Evolutionary conservation across 768 basidiomycete genomes (phyloP).

Genomic region (Amanita subjunquillea): DNA sequence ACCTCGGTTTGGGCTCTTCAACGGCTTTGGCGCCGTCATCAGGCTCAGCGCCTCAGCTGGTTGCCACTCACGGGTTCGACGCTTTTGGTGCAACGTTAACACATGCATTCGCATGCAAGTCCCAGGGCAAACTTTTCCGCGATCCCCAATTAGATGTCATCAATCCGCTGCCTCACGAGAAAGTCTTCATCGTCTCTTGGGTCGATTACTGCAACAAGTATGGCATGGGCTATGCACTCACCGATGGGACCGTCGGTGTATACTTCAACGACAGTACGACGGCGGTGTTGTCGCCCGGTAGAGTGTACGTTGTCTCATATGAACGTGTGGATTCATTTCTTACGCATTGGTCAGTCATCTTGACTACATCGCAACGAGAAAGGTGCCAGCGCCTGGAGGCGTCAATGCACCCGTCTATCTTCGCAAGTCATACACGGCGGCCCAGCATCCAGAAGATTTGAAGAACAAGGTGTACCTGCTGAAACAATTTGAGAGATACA

Average conservation of each 20-base stretch:
- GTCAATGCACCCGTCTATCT: constrained; percentile 47
- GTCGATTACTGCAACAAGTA: constrained; percentile 99
- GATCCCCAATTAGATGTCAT: constrained; percentile 45
- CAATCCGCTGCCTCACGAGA: constrained; percentile 45
- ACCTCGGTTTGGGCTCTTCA: constrained; percentile 15
- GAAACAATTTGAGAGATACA: constrained; percentile 91
- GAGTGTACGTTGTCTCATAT: constrained; percentile 47
- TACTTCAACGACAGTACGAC: constrained; percentile 96
- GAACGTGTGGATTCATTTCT: constrained; percentile 4
- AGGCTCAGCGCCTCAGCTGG: neutral
- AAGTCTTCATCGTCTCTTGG: constrained; percentile 96
- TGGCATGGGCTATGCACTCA: constrained; percentile 98
- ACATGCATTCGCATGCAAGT: constrained; percentile 61
- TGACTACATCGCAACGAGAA: constrained; percentile 73
- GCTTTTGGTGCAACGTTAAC: constrained; percentile 40
- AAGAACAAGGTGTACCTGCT: constrained; percentile 88
- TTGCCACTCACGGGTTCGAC: constrained; percentile 34
- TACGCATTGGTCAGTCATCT: constrained; percentile 49
- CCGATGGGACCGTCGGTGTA: constrained; percentile 89
- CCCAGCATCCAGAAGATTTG: constrained; percentile 70
- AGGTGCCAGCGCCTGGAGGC: constrained; percentile 8
- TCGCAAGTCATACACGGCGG: constrained; percentile 61
- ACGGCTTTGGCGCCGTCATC: constrained; percentile 18
- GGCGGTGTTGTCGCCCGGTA: constrained; percentile 76
- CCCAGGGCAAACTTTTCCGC: constrained; percentile 52